These are phyloP conservation scores for Citrus maxima DNA, from an alignment of 345 rosid species.

Conservation along the genomic window DNA sequence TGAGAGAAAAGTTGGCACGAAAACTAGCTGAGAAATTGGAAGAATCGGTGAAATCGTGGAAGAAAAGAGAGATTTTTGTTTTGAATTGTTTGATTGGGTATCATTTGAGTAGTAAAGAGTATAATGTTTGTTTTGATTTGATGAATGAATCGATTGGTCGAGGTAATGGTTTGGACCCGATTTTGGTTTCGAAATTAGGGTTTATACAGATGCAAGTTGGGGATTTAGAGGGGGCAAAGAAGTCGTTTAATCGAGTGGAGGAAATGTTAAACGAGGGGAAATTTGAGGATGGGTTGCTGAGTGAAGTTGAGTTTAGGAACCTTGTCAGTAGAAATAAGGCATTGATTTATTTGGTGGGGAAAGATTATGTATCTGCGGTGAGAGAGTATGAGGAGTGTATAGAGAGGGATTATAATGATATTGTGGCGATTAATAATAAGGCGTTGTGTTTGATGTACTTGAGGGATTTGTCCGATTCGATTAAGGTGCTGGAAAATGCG, in stretches of 20 bases:
- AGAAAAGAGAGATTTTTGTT: constrained; percentile 63
- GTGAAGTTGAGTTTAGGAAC: constrained; percentile 58
- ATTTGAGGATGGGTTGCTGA: constrained; percentile 24
- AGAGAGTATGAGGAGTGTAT: constrained; percentile 89
- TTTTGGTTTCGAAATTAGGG: constrained; percentile 72
- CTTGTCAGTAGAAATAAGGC: constrained; percentile 83
- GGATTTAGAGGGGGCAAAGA: constrained; percentile 73
- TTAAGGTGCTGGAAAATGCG: constrained; percentile 82
- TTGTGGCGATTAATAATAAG: constrained; percentile 78
- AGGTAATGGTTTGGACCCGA: constrained; percentile 48
- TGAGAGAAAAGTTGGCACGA: constrained; percentile 34
- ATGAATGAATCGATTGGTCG: constrained; percentile 42
- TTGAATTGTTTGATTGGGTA: constrained; percentile 61
- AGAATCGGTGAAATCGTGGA: constrained; percentile 55
- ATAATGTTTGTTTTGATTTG: constrained; percentile 63
- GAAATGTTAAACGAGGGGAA: constrained; percentile 39
- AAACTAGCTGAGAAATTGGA: constrained; percentile 28
- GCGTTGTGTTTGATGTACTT: constrained; percentile 89
- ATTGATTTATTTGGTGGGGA: constrained; percentile 75
- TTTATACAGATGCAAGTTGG: constrained; percentile 90
- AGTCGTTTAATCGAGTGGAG: constrained; percentile 55
- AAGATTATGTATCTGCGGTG: constrained; percentile 87
- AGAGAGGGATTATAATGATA: constrained; percentile 74
- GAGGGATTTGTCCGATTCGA: constrained; percentile 84
- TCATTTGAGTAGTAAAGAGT: constrained; percentile 74